A percentile compares a stretch with the other conserved stretches of the same genome.
Conservation (phyloP, 495 filamentous ascomycete genomes). For the Aspergillus leporis region DNA sequence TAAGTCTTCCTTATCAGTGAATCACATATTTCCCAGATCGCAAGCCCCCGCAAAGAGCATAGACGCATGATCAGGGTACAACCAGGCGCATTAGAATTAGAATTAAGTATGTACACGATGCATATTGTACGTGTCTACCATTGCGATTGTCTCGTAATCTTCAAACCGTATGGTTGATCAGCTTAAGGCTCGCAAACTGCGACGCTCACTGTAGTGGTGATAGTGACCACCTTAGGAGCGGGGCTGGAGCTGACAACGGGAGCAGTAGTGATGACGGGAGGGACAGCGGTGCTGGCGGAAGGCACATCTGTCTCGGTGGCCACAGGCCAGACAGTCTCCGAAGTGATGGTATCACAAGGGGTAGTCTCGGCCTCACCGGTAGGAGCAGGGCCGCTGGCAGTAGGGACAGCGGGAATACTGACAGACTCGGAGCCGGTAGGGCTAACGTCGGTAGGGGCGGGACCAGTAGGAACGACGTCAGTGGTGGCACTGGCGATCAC, state of each 20-base stretch:
- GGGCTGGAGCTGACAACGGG: slow-evolving; percentile 10
- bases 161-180: neutral
- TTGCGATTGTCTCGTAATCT: slow-evolving; percentile 24
- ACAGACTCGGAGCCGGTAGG: slow-evolving; percentile 1
- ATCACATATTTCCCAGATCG: slow-evolving; percentile 4
- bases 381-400: slow-evolving; percentile 2
- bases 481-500: no score
- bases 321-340: slow-evolving; percentile 13
- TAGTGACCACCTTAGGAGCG: slow-evolving; percentile 22
- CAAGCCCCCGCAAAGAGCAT: slow-evolving; percentile 4
- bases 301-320: slow-evolving; percentile 13
- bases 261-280: slow-evolving; percentile 8
- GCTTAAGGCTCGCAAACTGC: slow-evolving; percentile 30
- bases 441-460: slow-evolving; percentile 3
- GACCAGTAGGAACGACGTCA: no score
- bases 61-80: slow-evolving; percentile 5
- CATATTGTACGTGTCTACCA: slow-evolving; percentile 21
- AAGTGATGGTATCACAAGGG: slow-evolving; percentile 26
- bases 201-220: slow-evolving; percentile 34
- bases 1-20: neutral
- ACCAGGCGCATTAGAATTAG: slow-evolving; percentile 36
- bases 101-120: slow-evolving; percentile 43
- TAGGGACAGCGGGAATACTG: neutral
- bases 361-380: slow-evolving; percentile 11
- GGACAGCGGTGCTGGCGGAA: slow-evolving; percentile 10